Conservation (phyloP, 2,329 filamentous ascomycete species). For the Trichoderma sp. region DNA sequence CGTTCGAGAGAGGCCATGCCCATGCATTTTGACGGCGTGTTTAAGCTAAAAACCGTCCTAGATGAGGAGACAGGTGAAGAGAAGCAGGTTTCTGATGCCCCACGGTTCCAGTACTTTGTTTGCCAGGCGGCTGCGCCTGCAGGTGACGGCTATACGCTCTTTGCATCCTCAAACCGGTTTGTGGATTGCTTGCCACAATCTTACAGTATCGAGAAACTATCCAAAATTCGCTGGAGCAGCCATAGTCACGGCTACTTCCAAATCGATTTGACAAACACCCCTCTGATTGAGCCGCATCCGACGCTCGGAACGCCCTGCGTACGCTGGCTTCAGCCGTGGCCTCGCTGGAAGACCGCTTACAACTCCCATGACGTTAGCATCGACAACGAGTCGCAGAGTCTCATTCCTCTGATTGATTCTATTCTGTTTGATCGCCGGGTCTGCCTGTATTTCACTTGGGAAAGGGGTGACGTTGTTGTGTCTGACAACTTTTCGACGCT, state of each 20-base stretch:
- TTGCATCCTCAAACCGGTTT: slow-evolving; percentile 11
- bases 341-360: slow-evolving; percentile 54
- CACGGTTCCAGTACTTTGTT: slow-evolving; percentile 21
- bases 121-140: slow-evolving; percentile 3
- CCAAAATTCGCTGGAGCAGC: slow-evolving; percentile 18
- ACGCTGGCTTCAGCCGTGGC: slow-evolving; percentile 60
- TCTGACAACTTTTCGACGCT: slow-evolving; percentile 56
- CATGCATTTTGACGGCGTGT: slow-evolving; percentile 23
- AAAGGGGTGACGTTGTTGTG: slow-evolving; percentile 57
- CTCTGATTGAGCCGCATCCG: slow-evolving; percentile 51
- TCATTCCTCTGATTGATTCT: slow-evolving; percentile 43
- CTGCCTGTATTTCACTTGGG: slow-evolving; percentile 55
- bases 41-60: slow-evolving; percentile 4
- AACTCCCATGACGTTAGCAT: slow-evolving; percentile 50
- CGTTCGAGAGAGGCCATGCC: slow-evolving; percentile 21
- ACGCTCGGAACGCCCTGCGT: slow-evolving; percentile 52
- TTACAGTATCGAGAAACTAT: slow-evolving; percentile 15
- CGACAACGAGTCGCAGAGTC: slow-evolving; percentile 40
- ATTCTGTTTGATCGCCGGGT: slow-evolving; percentile 56
- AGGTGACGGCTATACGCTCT: slow-evolving; percentile 11
- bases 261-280: slow-evolving; percentile 39
- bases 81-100: neutral
- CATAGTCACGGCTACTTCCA: slow-evolving; percentile 18
- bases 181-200: neutral
- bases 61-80: slow-evolving; percentile 10